Evolutionary conservation across 768 basidiomycete genomes (phyloP).

Genomic region (Pleurotus giganteus): DNA sequence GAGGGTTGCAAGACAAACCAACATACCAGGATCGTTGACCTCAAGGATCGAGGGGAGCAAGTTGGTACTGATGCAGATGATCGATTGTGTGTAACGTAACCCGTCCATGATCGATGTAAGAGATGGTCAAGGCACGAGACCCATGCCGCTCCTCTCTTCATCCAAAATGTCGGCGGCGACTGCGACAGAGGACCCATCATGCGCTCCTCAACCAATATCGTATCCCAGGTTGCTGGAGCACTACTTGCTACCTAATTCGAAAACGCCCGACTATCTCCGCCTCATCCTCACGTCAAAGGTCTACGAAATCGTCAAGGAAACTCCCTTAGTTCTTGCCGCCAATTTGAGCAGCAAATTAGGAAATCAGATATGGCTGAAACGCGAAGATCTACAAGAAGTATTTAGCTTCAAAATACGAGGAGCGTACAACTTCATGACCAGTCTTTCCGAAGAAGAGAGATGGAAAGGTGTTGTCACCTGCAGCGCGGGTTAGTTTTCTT

Average conservation of each 20-base stretch:
- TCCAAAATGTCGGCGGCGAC: constrained; percentile 41
- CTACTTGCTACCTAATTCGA: constrained; percentile 54
- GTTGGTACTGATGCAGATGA: no score
- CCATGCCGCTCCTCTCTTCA: constrained; percentile 10
- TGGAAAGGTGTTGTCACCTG: constrained; percentile 99
- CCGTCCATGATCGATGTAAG: no score
- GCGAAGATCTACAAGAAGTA: constrained; percentile 95
- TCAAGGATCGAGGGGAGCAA: no score
- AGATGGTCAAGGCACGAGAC: no score
- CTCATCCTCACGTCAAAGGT: constrained; percentile 89
- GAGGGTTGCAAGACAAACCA: no score
- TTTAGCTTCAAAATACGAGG: constrained; percentile 99
- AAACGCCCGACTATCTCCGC: constrained; percentile 83
- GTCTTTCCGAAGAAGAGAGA: constrained; percentile 80
- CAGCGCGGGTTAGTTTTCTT: constrained; percentile 84
- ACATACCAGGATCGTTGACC: no score
- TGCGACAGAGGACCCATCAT: constrained; percentile 67
- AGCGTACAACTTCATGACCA: constrained; percentile 98
- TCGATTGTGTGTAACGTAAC: no score
- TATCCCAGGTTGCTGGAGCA: constrained; percentile 72
- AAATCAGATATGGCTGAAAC: constrained; percentile 93
- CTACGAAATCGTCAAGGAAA: constrained; percentile 86
- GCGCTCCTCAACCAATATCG: constrained; percentile 59
- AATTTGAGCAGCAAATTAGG: constrained; percentile 87
- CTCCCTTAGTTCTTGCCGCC: constrained; percentile 83